Evolutionary conservation across 2,329 filamentous ascomycete species (phyloP).

Genomic region (Fusarium sp.): DNA sequence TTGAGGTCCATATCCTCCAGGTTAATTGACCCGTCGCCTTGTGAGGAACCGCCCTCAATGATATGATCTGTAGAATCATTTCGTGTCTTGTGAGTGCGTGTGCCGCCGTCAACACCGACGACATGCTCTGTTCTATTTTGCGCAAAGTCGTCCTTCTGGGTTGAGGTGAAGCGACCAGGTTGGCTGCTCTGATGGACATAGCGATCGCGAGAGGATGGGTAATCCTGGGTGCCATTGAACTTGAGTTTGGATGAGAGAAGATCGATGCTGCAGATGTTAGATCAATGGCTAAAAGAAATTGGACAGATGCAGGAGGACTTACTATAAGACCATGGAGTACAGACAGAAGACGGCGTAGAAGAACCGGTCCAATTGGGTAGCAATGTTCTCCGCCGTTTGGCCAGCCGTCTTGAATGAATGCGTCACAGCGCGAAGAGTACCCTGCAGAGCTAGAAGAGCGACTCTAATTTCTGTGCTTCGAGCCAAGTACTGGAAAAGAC

Average conservation of each 20-base stretch:
- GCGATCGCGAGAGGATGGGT: slow-evolving; percentile 19
- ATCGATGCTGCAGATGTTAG: slow-evolving; percentile 39
- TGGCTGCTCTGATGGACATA: slow-evolving; percentile 10
- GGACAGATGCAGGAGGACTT: slow-evolving; percentile 1
- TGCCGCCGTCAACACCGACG: slow-evolving; percentile 12
- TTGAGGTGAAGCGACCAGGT: slow-evolving; percentile 14
- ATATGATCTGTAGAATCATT: slow-evolving; percentile 32
- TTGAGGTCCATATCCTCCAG: slow-evolving; percentile 32
- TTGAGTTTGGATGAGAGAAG: slow-evolving; percentile 46
- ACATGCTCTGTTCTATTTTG: slow-evolving; percentile 14
- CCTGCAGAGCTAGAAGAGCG: slow-evolving; percentile 48
- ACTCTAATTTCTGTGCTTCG: slow-evolving; percentile 51
- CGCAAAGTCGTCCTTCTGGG: slow-evolving; percentile 19
- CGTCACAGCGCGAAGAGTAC: slow-evolving; percentile 49
- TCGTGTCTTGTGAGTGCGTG: slow-evolving; percentile 1
- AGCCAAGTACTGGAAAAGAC: slow-evolving; percentile 51
- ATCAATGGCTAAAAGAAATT: rapidly evolving
- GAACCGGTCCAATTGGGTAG: slow-evolving; percentile 52
- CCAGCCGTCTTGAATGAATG: slow-evolving; percentile 50
- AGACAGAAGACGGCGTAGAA: slow-evolving; percentile 52
- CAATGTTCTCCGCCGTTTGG: slow-evolving; percentile 48
- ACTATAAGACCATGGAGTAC: slow-evolving; percentile 53
- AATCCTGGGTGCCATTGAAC: slow-evolving; percentile 24
- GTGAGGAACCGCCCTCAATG: slow-evolving; percentile 16
- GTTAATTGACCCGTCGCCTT: slow-evolving; percentile 19